Base-by-base conservation (phyloP, 2,329 filamentous ascomycete genomes). In the Fusarium nanum region DNA sequence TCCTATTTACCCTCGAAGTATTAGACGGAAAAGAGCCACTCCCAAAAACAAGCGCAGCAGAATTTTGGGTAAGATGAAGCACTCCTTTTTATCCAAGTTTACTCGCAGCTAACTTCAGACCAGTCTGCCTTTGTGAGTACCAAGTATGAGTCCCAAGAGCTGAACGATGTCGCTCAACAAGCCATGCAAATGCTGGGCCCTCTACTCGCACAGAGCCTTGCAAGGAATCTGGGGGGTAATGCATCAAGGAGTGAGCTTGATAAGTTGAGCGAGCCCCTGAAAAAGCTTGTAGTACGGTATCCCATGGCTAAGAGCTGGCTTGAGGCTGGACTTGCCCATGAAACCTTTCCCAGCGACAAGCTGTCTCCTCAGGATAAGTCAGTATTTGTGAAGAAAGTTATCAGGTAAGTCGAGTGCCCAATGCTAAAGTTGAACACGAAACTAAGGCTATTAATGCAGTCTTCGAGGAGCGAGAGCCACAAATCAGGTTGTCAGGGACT, bases 241-340 rank as follows among this genome's bases (percentile, higher is more conserved):
- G 91, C 89, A 6, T 86, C 89, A 3, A 86, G 92, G 41, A 92
- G 89, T 70, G 92, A 94, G 74, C 82, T 94, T 0, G 91, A 93
- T 72, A 89, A 87, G 71, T 80, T 94, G 8, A 87, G 87, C 57
- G 91, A 93, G 62, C 91, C 91, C 3, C 81, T 94, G 7, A 92
- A 91, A 79, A 92, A 89, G 75, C 82, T 94, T 23, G 83, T 91
- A 3, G 83, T 83, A 40, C 82, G 85, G 34, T 85, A 90, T 61
- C 81, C 84, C 1, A 81, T 83, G 57, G 83, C 89, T 7, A 88
- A 87, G 71, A 78, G 78, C 30, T 92, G 91, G 90, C 81, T 93
- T 3, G 87, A 91, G 64, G 79, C 82, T 6, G 89, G 89, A 1
- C 77, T 93, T 37, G 76, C 83, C 32, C 82, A 85, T 55, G 82